These are phyloP conservation scores for Ceratobasidium sp. DNA, from an alignment of 1,284 basidiomycete genomes.

Conservation along the genomic window DNA sequence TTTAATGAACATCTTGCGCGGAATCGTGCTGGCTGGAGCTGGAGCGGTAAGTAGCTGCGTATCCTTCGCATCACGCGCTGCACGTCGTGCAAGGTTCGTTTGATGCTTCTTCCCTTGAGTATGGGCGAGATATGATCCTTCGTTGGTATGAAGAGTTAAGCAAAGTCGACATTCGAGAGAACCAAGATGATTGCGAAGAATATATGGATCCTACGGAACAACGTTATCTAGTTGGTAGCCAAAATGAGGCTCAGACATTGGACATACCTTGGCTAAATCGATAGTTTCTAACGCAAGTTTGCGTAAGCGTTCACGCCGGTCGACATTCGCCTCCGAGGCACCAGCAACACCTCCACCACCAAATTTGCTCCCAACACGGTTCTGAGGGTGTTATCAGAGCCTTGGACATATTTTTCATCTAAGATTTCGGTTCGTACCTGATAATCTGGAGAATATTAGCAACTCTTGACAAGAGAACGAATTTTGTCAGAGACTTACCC, in stretches of 20 bases:
- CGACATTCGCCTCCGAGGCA: slow-evolving; percentile 93
- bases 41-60: slow-evolving; percentile 87
- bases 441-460: slow-evolving; percentile 54
- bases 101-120: slow-evolving; percentile 99
- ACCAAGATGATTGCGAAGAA: slow-evolving; percentile 96
- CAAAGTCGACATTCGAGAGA: slow-evolving; percentile 98
- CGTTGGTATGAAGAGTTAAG: slow-evolving; percentile 97
- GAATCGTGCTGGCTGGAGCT: slow-evolving; percentile 74
- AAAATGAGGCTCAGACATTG: not conserved
- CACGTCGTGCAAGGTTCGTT: slow-evolving; percentile 95
- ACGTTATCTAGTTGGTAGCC: not conserved
- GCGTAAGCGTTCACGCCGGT: slow-evolving; percentile 92
- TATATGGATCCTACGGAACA: slow-evolving; percentile 88
- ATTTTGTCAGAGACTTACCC: slow-evolving; percentile 20
- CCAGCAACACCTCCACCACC: slow-evolving; percentile 95
- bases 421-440: slow-evolving; percentile 52
- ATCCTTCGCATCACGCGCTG: slow-evolving; percentile 95
- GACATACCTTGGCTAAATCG: slow-evolving; percentile 87
- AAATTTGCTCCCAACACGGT: slow-evolving; percentile 95
- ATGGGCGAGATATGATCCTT: slow-evolving; percentile 98
- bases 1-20: slow-evolving; percentile 95
- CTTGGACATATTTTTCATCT: not conserved
- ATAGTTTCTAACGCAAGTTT: slow-evolving; percentile 98
- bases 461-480: not conserved
- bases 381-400: slow-evolving; percentile 63